Evolutionary conservation across 345 rosid genomes (phyloP), one percentile per base, ranked within the genome.

Genomic region (Gossypium rotundifolium): DNA sequence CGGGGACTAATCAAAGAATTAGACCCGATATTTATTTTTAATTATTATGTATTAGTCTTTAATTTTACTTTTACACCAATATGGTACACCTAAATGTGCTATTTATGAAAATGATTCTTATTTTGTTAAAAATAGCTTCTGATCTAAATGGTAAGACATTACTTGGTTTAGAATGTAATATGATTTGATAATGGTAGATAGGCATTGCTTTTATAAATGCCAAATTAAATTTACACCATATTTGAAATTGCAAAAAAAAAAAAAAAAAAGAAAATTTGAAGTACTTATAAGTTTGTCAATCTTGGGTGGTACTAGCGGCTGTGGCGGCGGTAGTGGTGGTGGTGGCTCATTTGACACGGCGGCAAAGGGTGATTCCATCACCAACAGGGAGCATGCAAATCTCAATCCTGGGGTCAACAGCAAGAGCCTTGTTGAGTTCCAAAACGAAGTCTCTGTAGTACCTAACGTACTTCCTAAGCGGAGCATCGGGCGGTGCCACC

Each of bases 301-400:
- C 12, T 40, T 13, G 49, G 25, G 2, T 59, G 64, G 38, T 25
- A 1, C 8, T 12, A 29, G 14, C 12, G 6, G 14, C 11, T 14
- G 51, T 11, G 2, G 33, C 7, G 1, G 25, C 16, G 25, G 23
- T 8, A 10, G 59, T 1, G 2, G 38, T 11, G 16, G 38, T 4
- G 25, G 27, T 18, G 17, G 49, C 29, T 90, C 76, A 92, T 27
- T 78, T 82, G 80, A 96, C 79, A 82, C 97, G 88, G 78, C 97
- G 98, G 92, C 97, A 93, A 74, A 96, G 83, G 40, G 98, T 96
- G 90, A 96, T 85, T 11, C 99, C 99, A 81, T 96, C 98, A 8
- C 98, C 97, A 11, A 93, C 96, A 0, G 98, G 97, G 3, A 96
- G 98, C 98, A 88, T 89, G 59, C 98, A 96, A 74, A 93, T 93